Percentiles rank a stretch among this genome's conserved stretches.
These are phyloP conservation scores for Lactarius hatsudake DNA, from an alignment of 768 basidiomycete species.

Conservation along the genomic window DNA sequence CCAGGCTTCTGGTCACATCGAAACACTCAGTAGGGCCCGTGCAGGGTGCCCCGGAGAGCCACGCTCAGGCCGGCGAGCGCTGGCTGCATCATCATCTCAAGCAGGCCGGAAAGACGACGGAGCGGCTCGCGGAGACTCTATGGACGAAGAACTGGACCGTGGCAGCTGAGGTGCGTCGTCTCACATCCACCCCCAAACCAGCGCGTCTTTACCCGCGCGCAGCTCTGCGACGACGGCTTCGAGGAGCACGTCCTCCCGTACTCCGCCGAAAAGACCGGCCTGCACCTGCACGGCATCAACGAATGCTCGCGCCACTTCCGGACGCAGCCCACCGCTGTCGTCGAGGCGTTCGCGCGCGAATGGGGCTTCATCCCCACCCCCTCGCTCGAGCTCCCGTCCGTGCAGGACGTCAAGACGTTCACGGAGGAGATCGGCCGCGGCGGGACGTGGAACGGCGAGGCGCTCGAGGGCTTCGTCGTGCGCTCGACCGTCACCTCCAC, in stretches of 20 bases:
- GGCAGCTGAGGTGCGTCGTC: constrained; percentile 75
- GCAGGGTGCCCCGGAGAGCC: constrained; percentile 46
- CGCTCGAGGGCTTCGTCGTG: constrained; percentile 94
- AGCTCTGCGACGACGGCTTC: constrained; percentile 97
- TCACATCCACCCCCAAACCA: background rate
- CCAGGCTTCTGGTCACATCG: constrained; percentile 79
- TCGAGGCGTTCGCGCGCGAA: constrained; percentile 78
- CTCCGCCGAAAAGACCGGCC: constrained; percentile 75
- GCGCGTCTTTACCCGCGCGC: background rate
- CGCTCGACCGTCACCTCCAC: constrained; percentile 56
- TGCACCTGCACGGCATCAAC: constrained; percentile 93
- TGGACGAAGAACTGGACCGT: constrained; percentile 88
- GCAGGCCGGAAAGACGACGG: constrained; percentile 60
- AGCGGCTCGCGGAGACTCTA: constrained; percentile 66
- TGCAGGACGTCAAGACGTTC: constrained; percentile 70
- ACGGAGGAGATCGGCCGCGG: constrained; percentile 61
- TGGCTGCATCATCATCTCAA: constrained; percentile 77
- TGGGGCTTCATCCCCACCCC: constrained; percentile 90
- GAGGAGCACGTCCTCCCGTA: constrained; percentile 95
- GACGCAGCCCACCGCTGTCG: constrained; percentile 62
- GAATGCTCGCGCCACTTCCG: constrained; percentile 59
- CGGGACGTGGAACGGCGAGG: constrained; percentile 79
- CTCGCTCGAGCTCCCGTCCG: constrained; percentile 53
- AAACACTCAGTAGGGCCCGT: constrained; percentile 84
- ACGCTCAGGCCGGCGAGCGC: constrained; percentile 77